A percentile compares a stretch with the other conserved stretches of the same genome.
Conservation (phyloP, 108 stramenopile genomes). For the Stephanodiscus triporus region DNA sequence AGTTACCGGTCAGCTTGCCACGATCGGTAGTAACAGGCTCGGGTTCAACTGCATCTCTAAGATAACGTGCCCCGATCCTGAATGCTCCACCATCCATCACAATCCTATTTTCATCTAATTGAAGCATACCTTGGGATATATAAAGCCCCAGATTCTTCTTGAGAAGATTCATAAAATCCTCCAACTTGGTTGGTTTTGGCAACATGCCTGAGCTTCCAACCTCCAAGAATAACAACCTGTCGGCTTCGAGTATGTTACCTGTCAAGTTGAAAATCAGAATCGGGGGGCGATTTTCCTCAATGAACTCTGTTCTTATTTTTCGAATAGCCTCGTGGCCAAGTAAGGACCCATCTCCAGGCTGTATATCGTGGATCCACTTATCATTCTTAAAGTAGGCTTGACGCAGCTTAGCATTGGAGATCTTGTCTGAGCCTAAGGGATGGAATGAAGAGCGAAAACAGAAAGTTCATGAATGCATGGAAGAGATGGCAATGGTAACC, state of each 20-base stretch:
- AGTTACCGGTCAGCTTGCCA: slow-evolving; percentile 31
- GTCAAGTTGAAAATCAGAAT: slow-evolving; percentile 44
- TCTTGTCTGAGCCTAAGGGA: too few species aligned
- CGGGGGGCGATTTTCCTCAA: slow-evolving; percentile 25
- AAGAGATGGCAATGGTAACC: too few species aligned
- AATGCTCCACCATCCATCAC: slow-evolving; percentile 40
- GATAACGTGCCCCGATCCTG: slow-evolving; percentile 23
- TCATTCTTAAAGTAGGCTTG: slow-evolving; percentile 47
- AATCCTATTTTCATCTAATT: slow-evolving; percentile 20
- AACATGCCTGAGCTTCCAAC: slow-evolving; percentile 45
- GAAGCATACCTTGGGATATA: slow-evolving; percentile 37
- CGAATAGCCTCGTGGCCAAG: slow-evolving; percentile 46
- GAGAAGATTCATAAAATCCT: slow-evolving; percentile 40
- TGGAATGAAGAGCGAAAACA: too few species aligned
- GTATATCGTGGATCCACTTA: slow-evolving; percentile 36
- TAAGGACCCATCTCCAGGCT: slow-evolving; percentile 33
- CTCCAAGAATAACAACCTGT: slow-evolving; percentile 39
- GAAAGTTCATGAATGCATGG: too few species aligned
- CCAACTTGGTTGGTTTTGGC: slow-evolving; percentile 46
- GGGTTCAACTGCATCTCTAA: slow-evolving; percentile 21
- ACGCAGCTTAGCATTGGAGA: slow-evolving; percentile 33
- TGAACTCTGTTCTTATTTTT: slow-evolving; percentile 26
- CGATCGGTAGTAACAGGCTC: slow-evolving; percentile 24
- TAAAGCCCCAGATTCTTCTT: slow-evolving; percentile 40
- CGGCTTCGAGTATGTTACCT: slow-evolving; percentile 47